Evolutionary conservation across 805 yeast species (phyloP), one percentile per base, ranked within the genome.

Genomic region (Crinitomyces ghanaensis): DNA sequence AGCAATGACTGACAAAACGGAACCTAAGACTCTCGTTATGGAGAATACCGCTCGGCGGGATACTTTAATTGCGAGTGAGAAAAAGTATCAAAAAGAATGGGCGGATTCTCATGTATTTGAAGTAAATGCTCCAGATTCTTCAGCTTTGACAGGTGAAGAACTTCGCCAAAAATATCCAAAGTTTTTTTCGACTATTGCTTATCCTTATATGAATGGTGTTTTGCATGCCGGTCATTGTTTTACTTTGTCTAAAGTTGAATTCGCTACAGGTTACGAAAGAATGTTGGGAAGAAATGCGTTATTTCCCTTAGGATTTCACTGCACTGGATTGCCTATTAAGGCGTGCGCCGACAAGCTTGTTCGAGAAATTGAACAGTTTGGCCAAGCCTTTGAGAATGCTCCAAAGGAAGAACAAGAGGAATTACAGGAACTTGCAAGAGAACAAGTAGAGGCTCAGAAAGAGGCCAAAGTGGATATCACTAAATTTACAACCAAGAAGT

Each of bases 171-270:
- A 74, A 50, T 68, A 78, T 57, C 97, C 97, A 37, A 91, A 91
- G 59, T 80, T 69, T 62, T 78, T 84, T 66, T 70, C 83, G 16
- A 77, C 94, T 31, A 86, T 91, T 95, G 97, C 98, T 7, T 91
- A 84, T 54, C 99, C 99, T 28, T 91, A 91, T 62, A 88, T 88
- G 96, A 91, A 91, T 60, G 99, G 99, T 66, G 91, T 82, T 32
- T 67, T 91, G 45, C 99, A 91, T 49, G 96, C 95, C 31, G 99
- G 99, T 39, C 99, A 91, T 59, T 74, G 85, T 47, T 91, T 88
- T 66, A 91, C 97, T 23, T 66, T 88, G 43, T 83, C 96, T 34
- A 91, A 91, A 63, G 88, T 75, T 33, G 98, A 91, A 59, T 91
- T 78, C 55, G 77, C 86, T 29, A 68, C 81, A 36, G 97, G 97